Base-by-base conservation (phyloP, 2,329 filamentous ascomycete genomes). In the Blastomyces emzantsi region DNA sequence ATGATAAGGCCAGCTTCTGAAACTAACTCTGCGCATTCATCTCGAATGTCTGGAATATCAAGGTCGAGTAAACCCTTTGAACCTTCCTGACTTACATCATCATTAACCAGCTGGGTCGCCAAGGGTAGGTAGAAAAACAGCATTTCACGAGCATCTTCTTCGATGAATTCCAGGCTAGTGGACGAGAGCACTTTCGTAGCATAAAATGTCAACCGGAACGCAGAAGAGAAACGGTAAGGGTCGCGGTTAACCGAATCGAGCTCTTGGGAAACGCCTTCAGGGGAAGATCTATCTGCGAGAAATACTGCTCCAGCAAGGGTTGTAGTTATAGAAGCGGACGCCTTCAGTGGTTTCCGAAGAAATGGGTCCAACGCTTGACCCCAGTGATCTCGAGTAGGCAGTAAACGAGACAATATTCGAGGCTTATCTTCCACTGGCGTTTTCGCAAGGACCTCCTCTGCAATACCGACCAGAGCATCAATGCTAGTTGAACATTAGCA, bases 191-290 rank as follows among this genome's bases (percentile, higher is more conserved):
- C 72, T 59, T 81, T 82, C 6, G 81, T 79, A 0, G 85, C 83
- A 72, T 92, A 96, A 59, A 88, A 80, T 0, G 88, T 85, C 78
- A 95, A 89, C 63, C 93, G 83, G 17, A 90, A 84, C 0, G 90
- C 85, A 62, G 89, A 80, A 1, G 90, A 90, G 41, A 87, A 84
- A 0, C 89, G 89, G 67, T 84, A 83, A 3, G 82, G 78, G 71
- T 96, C 92, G 54, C 87, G 81, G 41, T 77, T 72, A 19, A 82
- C 73, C 66, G 30, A 75, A 55, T 69, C 70, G 64, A 67, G 66
- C 7, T 69, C 66, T 65, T 56, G 64, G 67, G 33, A 70, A 64
- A 70, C 64, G 51, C 66, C 60, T 25, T 72, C 64, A 62, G 71
- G 64, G 67, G 75, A 30, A 4, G 72, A 66, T 51, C 67, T 67